Percentiles rank a stretch among this genome's conserved stretches.
Conservation (phyloP, 2,329 filamentous ascomycete species). For the Bipolaris zeicola region DNA sequence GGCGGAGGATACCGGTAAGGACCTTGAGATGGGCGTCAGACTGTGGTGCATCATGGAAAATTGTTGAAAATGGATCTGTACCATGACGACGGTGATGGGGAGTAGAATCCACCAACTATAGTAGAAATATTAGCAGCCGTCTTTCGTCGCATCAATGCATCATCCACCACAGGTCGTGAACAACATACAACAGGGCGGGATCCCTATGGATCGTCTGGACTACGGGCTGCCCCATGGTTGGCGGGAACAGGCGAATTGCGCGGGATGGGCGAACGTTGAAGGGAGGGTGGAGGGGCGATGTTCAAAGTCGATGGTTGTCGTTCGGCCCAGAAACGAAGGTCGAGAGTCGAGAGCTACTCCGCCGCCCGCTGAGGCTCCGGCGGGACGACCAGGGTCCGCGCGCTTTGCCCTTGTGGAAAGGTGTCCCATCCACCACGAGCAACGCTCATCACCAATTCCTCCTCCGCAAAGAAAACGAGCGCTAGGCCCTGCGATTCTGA, state of each 20-base stretch:
- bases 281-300: slow-evolving; percentile 10
- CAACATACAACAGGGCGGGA: slow-evolving; percentile 90
- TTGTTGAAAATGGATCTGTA: slow-evolving; percentile 43
- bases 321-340: slow-evolving; percentile 16
- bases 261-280: slow-evolving; percentile 16
- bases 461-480: slow-evolving; percentile 12
- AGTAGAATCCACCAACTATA: slow-evolving; percentile 97
- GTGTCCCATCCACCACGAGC: slow-evolving; percentile 39
- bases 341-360: slow-evolving; percentile 20
- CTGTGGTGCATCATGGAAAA: slow-evolving; percentile 12
- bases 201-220: slow-evolving; percentile 97
- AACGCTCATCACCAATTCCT: slow-evolving; percentile 1
- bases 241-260: slow-evolving; percentile 25
- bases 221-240: slow-evolving; percentile 78
- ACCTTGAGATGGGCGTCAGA: slow-evolving; percentile 59
- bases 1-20: slow-evolving; percentile 90
- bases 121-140: slow-evolving; percentile 37
- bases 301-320: slow-evolving; percentile 12
- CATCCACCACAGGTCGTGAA: neutral
- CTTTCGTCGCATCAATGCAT: neutral
- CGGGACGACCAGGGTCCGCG: slow-evolving; percentile 41
- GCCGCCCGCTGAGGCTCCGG: slow-evolving; percentile 33
- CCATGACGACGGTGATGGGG: slow-evolving; percentile 97
- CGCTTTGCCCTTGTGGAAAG: slow-evolving; percentile 43
- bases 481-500: slow-evolving; percentile 5